phyloP scores from a whole-genome alignment of 345 rosid species.

The Aquilaria malaccensis region DNA sequence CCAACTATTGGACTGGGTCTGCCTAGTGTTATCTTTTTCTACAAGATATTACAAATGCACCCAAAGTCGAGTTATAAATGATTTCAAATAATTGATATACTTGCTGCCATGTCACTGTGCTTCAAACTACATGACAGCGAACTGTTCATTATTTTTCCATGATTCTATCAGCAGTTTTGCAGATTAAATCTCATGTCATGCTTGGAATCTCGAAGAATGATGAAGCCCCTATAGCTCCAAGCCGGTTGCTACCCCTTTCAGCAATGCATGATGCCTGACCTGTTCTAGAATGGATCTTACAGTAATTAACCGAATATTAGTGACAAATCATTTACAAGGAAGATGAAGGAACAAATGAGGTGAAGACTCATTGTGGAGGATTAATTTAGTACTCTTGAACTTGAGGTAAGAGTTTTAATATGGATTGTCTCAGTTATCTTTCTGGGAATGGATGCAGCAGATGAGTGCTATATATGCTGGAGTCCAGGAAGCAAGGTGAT shows the following conservation, averaged over 20 bases:
- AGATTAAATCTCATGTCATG: constrained; percentile 91
- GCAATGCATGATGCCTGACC: constrained; percentile 71
- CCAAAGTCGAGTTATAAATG: too few relatives aligned
- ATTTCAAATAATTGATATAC: too few relatives aligned
- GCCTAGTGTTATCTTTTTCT: too few relatives aligned
- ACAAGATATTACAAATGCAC: too few relatives aligned
- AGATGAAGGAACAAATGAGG: constrained; percentile 93
- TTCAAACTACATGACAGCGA: too few relatives aligned
- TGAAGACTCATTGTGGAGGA: constrained; percentile 10
- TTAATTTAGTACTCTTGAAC: not conserved
- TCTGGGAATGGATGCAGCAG: constrained; percentile 98
- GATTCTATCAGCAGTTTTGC: constrained; percentile 17
- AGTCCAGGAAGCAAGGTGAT: constrained; percentile 91
- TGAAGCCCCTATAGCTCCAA: constrained; percentile 67
- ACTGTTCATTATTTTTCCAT: not conserved
- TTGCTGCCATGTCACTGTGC: too few relatives aligned
- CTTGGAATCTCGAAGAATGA: constrained; percentile 70
- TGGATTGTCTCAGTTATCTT: constrained; percentile 58
- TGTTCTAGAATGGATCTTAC: constrained; percentile 95
- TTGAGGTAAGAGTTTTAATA: constrained; percentile 15
- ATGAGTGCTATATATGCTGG: constrained; percentile 82
- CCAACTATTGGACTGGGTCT: too few relatives aligned
- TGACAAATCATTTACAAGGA: constrained; percentile 78
- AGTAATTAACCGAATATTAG: constrained; percentile 86
- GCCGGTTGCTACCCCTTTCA: constrained; percentile 48